Evolutionary conservation across 2,329 filamentous ascomycete genomes (phyloP).

Genomic region (Fusarium palustre): DNA sequence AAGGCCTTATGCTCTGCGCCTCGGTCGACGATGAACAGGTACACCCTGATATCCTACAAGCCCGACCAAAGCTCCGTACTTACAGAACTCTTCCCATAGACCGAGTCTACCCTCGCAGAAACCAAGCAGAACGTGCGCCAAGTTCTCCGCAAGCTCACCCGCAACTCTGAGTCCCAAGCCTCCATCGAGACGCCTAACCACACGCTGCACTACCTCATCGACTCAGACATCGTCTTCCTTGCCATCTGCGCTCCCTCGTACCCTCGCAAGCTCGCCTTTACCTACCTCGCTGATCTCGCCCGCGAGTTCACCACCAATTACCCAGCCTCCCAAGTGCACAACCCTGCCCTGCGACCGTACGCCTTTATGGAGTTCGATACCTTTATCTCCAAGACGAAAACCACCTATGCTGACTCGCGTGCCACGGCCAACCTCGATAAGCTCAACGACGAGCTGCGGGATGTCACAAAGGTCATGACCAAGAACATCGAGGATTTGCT

Average conservation of each 20-base stretch:
- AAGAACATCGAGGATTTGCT: slow-evolving; percentile 99
- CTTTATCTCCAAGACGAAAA: slow-evolving; percentile 92
- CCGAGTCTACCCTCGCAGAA: slow-evolving; percentile 81
- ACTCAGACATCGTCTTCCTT: slow-evolving; percentile 86
- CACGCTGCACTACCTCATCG: slow-evolving; percentile 91
- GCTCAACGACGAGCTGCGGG: slow-evolving; percentile 95
- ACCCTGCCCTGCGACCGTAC: slow-evolving; percentile 84
- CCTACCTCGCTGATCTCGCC: slow-evolving; percentile 92
- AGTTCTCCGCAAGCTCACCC: slow-evolving; percentile 86
- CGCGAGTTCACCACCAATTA: slow-evolving; percentile 93
- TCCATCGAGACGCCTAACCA: slow-evolving; percentile 87
- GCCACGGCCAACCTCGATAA: slow-evolving; percentile 94
- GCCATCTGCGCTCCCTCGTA: slow-evolving; percentile 94
- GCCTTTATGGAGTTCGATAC: slow-evolving; percentile 98
- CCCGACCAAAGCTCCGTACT: background rate
- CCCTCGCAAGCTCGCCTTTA: slow-evolving; percentile 97
- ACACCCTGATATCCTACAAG: slow-evolving; percentile 39
- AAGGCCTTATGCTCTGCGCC: slow-evolving; percentile 93
- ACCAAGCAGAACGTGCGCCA: slow-evolving; percentile 93
- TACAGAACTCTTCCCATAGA: slow-evolving; percentile 46
- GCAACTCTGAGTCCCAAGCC: slow-evolving; percentile 89
- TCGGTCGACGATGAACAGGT: slow-evolving; percentile 92
- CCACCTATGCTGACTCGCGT: slow-evolving; percentile 92
- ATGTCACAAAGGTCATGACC: slow-evolving; percentile 99
- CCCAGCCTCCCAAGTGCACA: slow-evolving; percentile 77